Percentiles rank a stretch among this genome's conserved stretches.
Conservation (phyloP, 805 yeast genomes). For the Myxozyma monticola region DNA sequence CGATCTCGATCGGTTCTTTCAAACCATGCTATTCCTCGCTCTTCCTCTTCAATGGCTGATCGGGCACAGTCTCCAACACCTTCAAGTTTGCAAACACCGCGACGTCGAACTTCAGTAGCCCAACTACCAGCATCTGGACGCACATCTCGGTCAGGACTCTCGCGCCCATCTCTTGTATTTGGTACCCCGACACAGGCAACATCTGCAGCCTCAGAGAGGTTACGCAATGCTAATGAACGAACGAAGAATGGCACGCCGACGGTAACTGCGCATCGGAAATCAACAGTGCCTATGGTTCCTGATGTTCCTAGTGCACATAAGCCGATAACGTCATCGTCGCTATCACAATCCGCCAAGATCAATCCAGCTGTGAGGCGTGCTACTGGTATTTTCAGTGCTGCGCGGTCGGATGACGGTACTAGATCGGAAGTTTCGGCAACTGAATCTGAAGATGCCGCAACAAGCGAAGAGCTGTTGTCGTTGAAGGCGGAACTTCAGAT, state of each 20-base stretch:
- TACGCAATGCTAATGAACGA: no score
- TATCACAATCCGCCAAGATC: no score
- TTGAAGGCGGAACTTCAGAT: constrained; percentile 33
- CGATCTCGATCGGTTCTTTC: constrained; percentile 17
- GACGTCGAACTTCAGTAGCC: constrained; percentile 22
- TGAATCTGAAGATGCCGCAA: neutral
- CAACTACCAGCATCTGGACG: constrained; percentile 7
- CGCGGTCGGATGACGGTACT: neutral
- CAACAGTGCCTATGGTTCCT: constrained; percentile 6
- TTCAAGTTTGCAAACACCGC: constrained; percentile 15
- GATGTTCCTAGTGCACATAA: neutral
- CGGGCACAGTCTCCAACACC: constrained; percentile 19
- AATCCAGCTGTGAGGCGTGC: no score
- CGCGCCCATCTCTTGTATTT: constrained; percentile 6
- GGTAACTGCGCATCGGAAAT: constrained; percentile 3
- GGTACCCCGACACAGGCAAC: constrained; percentile 7
- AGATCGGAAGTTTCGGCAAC: neutral
- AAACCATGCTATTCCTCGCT: constrained; percentile 5
- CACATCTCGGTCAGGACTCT: constrained; percentile 11
- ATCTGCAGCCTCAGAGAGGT: constrained; percentile 1
- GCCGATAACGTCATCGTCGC: neutral
- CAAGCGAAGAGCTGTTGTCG: constrained; percentile 13
- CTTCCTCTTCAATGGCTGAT: constrained; percentile 2
- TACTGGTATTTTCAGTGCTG: no score
- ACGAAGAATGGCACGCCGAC: constrained; percentile 4